phyloP scores from a whole-genome alignment of 2,329 filamentous ascomycete species.

The Calonectria henricotiae region DNA sequence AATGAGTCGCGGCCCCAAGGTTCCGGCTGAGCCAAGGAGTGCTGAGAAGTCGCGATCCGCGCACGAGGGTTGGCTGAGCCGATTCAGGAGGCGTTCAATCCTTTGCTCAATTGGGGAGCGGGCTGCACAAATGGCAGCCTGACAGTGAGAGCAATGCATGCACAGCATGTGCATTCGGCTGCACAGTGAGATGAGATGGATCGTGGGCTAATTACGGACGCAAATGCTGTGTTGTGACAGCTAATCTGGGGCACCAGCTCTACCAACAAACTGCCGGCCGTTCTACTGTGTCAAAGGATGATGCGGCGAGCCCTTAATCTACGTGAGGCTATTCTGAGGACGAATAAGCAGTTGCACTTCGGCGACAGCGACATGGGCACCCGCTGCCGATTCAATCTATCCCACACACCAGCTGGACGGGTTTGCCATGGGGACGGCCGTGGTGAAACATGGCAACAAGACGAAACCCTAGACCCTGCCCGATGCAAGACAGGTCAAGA shows the following conservation, averaged over 20 bases:
- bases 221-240: not conserved
- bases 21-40: constrained; percentile 28
- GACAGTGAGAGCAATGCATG: constrained; percentile 17
- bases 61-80: constrained; percentile 30
- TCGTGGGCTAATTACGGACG: constrained; percentile 18
- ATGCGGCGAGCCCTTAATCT: constrained; percentile 30
- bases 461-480: constrained; percentile 27
- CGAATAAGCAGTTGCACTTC: constrained; percentile 23
- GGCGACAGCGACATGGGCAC: constrained; percentile 6
- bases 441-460: constrained; percentile 32
- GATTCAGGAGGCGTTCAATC: constrained; percentile 38
- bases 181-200: not conserved
- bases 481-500: constrained; percentile 13
- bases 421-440: constrained; percentile 7
- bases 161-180: constrained; percentile 1
- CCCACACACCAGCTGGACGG: constrained; percentile 1
- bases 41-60: constrained; percentile 35
- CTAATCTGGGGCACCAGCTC: not conserved
- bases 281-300: not conserved
- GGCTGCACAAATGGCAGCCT: constrained; percentile 13
- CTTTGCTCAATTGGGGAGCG: constrained; percentile 33
- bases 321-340: constrained; percentile 37
- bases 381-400: constrained; percentile 8
- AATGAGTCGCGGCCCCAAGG: constrained; percentile 29
- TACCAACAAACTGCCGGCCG: not conserved